Base-by-base conservation (phyloP, 805 yeast genomes). In the Candida argentea region DNA sequence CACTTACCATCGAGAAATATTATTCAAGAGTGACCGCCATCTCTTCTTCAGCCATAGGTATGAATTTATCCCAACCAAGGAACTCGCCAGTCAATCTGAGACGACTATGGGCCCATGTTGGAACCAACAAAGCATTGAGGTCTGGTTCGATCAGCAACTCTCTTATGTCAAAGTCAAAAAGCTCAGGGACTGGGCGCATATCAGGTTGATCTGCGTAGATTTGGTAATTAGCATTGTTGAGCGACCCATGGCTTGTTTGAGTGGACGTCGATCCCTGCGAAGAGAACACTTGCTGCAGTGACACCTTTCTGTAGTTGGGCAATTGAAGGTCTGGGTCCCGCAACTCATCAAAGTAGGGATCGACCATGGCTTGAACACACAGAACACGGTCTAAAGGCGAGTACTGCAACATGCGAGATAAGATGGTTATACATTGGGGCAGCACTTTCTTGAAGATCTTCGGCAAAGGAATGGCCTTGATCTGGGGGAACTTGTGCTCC, bases 401-500 rank as follows among this genome's bases (percentile, higher is more conserved):
- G 50, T 81, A 81, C 44, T 76, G 73, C 37, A 81, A 61, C 22
- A 77, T 63, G 37, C 61, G 54, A 20, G 65, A 62, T 36, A 81
- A 55, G 37, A 81, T 65, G 29, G 65, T 67, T 14, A 78, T 67
- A 36, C 73, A 65, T 59, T 73, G 66, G 34, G 52, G 32, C 37
- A 71, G 60, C 46, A 66, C 57, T 42, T 67, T 65, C 47, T 76
- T 75, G 54, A 79, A 79, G 14, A 80, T 76, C 42, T 73, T 76
- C 20, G 59, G 50, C 34, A 81, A 57, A 24, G 89, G 89, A 22
- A 81, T 80, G 31, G 89, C 82, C 50, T 78, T 78, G 40, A 81
- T 81, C 36, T 70, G 73, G 4, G 98, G 97, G 65, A 89, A 89
- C 49, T 84, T 85, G 58, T 89, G 96, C 53, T 91, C 97, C 79